A percentile compares a stretch with the other conserved stretches of the same genome.
Evolutionary conservation across 345 rosid genomes (phyloP).

Genomic region (Sonneratia alba): DNA sequence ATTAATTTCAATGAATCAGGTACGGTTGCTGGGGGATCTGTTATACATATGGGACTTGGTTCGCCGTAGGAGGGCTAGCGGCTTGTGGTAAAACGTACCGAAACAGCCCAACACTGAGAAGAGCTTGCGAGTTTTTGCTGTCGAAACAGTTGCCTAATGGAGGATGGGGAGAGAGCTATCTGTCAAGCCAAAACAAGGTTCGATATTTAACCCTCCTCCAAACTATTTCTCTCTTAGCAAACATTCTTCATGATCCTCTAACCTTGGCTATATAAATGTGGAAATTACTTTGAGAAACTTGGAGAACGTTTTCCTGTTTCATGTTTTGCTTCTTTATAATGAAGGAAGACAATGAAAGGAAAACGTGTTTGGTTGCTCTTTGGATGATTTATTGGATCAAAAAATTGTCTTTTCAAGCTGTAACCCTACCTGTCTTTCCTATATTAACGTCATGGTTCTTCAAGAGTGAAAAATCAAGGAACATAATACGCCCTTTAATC

Average conservation of each 20-base stretch:
- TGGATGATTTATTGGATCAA: no score
- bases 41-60: conserved; percentile 53
- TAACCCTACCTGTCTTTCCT: no score
- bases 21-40: conserved; percentile 72
- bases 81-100: conserved; percentile 35
- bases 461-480: no score
- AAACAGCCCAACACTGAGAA: conserved; percentile 26
- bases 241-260: background rate
- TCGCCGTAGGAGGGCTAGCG: conserved; percentile 37
- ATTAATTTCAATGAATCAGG: conserved; percentile 13
- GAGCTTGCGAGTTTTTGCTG: conserved; percentile 45
- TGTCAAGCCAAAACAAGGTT: conserved; percentile 44
- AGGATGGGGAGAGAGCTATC: conserved; percentile 65
- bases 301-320: no score
- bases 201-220: background rate
- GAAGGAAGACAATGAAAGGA: no score
- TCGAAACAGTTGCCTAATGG: conserved; percentile 40
- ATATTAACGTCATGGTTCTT: no score
- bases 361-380: no score
- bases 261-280: background rate
- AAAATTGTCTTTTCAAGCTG: no score
- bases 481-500: background rate
- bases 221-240: background rate
- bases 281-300: background rate
- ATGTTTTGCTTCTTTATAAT: no score